Conservation (phyloP, 2,329 filamentous ascomycete species). For the Colletotrichum shisoi region DNA sequence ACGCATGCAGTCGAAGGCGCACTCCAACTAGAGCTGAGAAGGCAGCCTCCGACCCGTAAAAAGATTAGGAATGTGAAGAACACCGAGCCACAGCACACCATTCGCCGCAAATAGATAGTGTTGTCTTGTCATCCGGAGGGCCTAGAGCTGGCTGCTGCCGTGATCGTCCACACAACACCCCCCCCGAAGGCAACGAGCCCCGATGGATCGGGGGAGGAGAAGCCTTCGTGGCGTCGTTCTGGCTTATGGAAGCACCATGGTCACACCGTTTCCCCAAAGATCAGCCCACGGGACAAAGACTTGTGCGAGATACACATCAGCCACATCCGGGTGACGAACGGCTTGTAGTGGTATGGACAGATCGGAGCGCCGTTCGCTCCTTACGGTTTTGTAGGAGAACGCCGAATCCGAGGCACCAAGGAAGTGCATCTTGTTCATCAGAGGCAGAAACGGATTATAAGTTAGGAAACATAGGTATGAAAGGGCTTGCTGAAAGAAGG, state of each 20-base stretch:
- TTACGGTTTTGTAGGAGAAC: background rate
- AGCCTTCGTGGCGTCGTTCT: slow-evolving; percentile 18
- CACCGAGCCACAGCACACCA: background rate
- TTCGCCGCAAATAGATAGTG: background rate
- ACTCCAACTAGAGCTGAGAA: background rate
- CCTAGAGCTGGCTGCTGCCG: background rate
- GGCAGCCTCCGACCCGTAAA: background rate
- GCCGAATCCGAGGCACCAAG: background rate
- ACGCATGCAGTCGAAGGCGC: slow-evolving; percentile 4
- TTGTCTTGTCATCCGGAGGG: background rate
- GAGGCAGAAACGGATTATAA: background rate
- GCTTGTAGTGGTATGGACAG: background rate
- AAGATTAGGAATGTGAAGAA: background rate
- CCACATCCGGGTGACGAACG: background rate
- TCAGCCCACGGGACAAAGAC: slow-evolving; percentile 13
- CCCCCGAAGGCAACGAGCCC: background rate
- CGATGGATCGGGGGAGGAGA: background rate
- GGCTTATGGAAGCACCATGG: slow-evolving; percentile 4
- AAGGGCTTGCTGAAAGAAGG: background rate
- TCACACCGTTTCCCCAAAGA: slow-evolving; percentile 20
- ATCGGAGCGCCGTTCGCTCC: slow-evolving; percentile 19
- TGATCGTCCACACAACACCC: background rate
- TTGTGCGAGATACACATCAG: background rate
- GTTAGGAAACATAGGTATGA: background rate
- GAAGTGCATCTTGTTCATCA: background rate